Evolutionary conservation across 2,329 filamentous ascomycete species (phyloP).

Genomic region (Zymoseptoria passerinii): DNA sequence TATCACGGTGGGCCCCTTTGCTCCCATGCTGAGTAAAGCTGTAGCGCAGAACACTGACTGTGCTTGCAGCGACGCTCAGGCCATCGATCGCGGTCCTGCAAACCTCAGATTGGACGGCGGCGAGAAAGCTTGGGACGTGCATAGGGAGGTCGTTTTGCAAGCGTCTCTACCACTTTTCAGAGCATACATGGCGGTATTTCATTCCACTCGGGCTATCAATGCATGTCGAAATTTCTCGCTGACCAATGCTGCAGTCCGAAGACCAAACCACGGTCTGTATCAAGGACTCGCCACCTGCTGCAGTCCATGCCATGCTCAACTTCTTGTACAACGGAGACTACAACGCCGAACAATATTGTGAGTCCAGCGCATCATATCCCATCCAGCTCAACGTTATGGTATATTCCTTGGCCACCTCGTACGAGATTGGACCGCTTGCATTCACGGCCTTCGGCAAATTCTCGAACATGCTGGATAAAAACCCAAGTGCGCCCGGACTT

Average conservation of each 20-base stretch:
- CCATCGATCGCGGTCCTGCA: not conserved
- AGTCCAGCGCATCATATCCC: not conserved
- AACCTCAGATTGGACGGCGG: not conserved
- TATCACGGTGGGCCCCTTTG: too few species aligned
- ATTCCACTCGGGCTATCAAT: too few species aligned
- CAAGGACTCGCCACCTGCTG: not conserved
- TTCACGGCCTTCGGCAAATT: not conserved
- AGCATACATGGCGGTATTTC: not conserved
- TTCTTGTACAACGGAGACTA: slow-evolving; percentile 12
- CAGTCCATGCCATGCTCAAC: slow-evolving; percentile 11
- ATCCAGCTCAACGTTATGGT: not conserved
- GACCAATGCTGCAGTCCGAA: too few species aligned
- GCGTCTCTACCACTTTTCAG: not conserved
- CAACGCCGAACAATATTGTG: not conserved
- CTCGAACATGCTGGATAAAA: not conserved
- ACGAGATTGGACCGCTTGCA: not conserved
- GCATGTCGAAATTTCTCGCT: too few species aligned
- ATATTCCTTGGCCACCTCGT: not conserved
- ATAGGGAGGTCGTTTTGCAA: not conserved
- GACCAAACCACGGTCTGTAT: too few species aligned
- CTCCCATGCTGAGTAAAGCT: too few species aligned
- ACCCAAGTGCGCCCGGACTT: too few species aligned
- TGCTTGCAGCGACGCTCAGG: not conserved
- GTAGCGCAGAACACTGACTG: too few species aligned
- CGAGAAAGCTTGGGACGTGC: too few species aligned